Evolutionary conservation across 208 protist genomes (phyloP).

Genomic region (Kentomonas sorsogonicus): DNA sequence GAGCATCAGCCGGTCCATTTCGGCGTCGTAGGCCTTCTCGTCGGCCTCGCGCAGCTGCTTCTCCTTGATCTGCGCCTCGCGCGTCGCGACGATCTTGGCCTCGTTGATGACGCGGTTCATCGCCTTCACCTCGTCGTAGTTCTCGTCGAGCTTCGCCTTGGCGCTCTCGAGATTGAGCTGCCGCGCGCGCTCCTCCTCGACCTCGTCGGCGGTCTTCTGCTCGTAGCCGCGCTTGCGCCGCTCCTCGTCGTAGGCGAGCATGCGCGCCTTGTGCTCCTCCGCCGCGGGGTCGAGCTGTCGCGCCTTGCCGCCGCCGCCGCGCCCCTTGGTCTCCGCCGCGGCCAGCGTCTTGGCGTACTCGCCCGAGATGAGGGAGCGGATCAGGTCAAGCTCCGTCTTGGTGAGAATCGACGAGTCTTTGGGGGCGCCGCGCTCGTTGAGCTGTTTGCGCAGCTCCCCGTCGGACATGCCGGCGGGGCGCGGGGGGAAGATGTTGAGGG

Average conservation of each 20-base stretch:
- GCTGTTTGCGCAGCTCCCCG: constrained; percentile 69
- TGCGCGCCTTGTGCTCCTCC: constrained; percentile 64
- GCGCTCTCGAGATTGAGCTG: constrained; percentile 74
- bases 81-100: constrained; percentile 87
- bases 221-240: constrained; percentile 30
- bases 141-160: constrained; percentile 72
- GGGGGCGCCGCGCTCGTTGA: constrained; percentile 64
- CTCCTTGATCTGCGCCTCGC: constrained; percentile 87
- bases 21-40: constrained; percentile 53
- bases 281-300: constrained; percentile 17
- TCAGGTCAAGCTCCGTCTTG: constrained; percentile 75
- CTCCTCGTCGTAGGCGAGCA: constrained; percentile 80
- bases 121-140: constrained; percentile 88
- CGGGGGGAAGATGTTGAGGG: constrained; percentile 66
- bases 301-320: constrained; percentile 11
- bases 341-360: constrained; percentile 14
- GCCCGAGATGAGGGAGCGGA: constrained; percentile 63
- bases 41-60: constrained; percentile 55
- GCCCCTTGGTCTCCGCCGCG: constrained; percentile 1
- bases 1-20: constrained; percentile 81
- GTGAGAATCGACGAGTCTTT: constrained; percentile 77
- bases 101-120: constrained; percentile 92
- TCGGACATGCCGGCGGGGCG: constrained; percentile 56
- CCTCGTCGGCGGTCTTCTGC: constrained; percentile 68
- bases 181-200: constrained; percentile 69